Conservation (phyloP, 2,329 filamentous ascomycete species). For the Diplocarpon mali region DNA sequence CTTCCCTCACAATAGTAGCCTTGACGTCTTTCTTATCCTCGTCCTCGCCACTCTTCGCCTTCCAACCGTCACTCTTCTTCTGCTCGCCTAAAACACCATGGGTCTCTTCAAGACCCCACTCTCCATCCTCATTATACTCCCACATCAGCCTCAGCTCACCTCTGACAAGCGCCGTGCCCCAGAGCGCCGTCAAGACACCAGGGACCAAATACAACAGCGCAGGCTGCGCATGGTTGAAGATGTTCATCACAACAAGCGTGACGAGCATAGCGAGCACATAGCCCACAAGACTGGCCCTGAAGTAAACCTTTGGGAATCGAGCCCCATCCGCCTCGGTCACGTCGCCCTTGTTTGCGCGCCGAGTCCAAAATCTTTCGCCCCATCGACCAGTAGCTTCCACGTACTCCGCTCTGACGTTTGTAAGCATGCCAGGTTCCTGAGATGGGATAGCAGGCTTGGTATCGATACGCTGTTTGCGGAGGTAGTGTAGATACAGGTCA, state of each 20-base stretch:
- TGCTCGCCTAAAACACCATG: conserved; percentile 9
- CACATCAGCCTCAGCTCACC: conserved; percentile 70
- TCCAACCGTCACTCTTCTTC: conserved; percentile 1
- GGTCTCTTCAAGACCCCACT: conserved; percentile 33
- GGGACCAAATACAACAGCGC: conserved; percentile 89
- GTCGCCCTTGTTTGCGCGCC: conserved; percentile 15
- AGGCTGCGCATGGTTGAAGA: conserved; percentile 75
- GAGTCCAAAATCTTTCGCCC: conserved; percentile 76
- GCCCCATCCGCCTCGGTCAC: conserved; percentile 20
- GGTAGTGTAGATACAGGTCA: conserved; percentile 77
- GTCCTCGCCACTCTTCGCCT: not conserved
- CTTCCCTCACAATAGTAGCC: not conserved
- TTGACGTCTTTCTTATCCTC: conserved; percentile 3
- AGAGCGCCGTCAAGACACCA: conserved; percentile 63
- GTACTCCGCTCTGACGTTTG: conserved; percentile 31
- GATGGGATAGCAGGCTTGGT: conserved; percentile 16
- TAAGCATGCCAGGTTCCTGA: conserved; percentile 19
- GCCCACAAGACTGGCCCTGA: conserved; percentile 63
- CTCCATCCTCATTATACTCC: conserved; percentile 65
- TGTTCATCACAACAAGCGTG: conserved; percentile 66
- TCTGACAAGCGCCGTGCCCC: conserved; percentile 58
- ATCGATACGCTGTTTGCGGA: conserved; percentile 42
- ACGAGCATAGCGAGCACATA: conserved; percentile 69
- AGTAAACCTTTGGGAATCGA: conserved; percentile 74
- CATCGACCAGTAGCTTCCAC: conserved; percentile 58